Conservation (phyloP, 2,329 filamentous ascomycete species). For the Colletotrichum liaoningense region DNA sequence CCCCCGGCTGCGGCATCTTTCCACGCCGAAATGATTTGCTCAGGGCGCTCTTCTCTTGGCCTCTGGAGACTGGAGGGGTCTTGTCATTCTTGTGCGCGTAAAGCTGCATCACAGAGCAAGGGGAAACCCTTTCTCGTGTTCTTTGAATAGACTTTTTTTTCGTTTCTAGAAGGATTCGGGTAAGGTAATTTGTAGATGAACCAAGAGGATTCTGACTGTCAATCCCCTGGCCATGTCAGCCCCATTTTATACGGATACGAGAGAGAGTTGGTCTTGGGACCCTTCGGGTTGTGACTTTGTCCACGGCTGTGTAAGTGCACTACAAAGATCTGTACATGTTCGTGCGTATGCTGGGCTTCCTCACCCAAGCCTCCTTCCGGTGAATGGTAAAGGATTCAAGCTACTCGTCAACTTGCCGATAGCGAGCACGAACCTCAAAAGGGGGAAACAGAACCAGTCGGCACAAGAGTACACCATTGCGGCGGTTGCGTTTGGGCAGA, state of each 20-base stretch:
- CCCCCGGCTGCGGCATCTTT: not conserved
- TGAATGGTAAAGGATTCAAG: not conserved
- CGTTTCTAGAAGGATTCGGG: not conserved
- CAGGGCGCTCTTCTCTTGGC: not conserved
- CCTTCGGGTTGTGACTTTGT: constrained; percentile 19
- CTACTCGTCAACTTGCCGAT: not conserved
- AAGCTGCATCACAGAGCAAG: not conserved
- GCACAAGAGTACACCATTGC: constrained; percentile 3
- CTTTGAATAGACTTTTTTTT: not conserved
- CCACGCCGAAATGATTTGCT: constrained; percentile 3
- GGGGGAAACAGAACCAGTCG: not conserved
- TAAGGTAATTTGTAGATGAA: not conserved
- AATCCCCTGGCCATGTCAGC: constrained; percentile 20
- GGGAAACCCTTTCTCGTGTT: not conserved
- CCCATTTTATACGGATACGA: constrained; percentile 35
- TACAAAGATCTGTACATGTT: not conserved
- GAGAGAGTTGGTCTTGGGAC: constrained; percentile 7
- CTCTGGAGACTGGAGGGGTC: no score
- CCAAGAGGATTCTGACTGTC: not conserved
- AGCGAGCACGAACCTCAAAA: not conserved
- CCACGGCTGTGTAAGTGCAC: constrained; percentile 1
- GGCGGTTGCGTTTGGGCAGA: not conserved
- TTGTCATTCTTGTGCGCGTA: not conserved
- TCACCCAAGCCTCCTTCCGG: not conserved
- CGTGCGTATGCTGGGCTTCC: not conserved